phyloP scores from a whole-genome alignment of 139 green algal species.

The Haematococcus lacustris region DNA sequence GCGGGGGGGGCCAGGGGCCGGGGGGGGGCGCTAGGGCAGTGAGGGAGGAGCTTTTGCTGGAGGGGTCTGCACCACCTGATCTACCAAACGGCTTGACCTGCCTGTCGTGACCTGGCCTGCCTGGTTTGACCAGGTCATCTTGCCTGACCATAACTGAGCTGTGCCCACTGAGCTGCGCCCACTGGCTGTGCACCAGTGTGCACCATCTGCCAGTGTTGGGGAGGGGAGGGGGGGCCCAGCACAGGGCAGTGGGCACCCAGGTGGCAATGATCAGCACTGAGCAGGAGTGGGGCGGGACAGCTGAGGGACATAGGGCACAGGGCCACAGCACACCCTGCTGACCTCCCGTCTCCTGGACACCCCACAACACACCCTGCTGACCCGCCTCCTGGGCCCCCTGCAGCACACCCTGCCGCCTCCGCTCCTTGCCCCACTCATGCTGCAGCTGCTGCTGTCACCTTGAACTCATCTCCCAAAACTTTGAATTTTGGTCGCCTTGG shows the following conservation, averaged over 20 bases:
- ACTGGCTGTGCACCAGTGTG: too few species aligned
- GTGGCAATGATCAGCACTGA: too few species aligned
- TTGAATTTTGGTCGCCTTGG: constrained; percentile 91
- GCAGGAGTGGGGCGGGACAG: background rate
- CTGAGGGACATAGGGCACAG: background rate
- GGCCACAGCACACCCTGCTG: background rate
- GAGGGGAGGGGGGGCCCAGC: too few species aligned
- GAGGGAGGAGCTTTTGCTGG: background rate
- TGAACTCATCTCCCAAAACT: constrained; percentile 70
- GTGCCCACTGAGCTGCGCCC: background rate
- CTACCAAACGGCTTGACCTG: background rate
- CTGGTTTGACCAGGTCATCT: too few species aligned
- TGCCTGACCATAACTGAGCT: background rate
- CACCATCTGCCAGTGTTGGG: too few species aligned
- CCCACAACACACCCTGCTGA: background rate
- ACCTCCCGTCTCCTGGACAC: background rate
- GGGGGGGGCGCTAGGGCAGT: too few species aligned
- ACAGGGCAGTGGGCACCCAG: too few species aligned
- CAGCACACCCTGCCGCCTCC: background rate
- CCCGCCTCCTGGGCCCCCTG: background rate
- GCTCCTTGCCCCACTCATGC: background rate
- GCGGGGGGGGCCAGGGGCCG: background rate
- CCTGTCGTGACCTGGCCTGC: background rate
- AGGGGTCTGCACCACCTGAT: too few species aligned
- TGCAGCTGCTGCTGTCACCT: constrained; percentile 24